A percentile compares a stretch with the other conserved stretches of the same genome.
Conservation (phyloP, 176 grass and related monocot genomes). For the Lolium multiflorum region DNA sequence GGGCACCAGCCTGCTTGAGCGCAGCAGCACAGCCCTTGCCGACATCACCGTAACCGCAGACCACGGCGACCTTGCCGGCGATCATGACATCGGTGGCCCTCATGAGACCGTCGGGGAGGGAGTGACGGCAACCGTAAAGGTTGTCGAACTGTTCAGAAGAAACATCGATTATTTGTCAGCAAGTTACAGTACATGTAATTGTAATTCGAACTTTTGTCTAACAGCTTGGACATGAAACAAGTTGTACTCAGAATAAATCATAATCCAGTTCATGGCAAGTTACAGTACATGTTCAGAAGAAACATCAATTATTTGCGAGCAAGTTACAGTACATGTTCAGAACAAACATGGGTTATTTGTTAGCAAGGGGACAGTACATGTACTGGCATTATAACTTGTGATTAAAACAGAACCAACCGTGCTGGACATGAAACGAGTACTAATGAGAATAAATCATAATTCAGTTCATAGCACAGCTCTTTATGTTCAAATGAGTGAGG, state of each 20-base stretch:
- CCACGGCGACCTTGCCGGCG: constrained; percentile 88
- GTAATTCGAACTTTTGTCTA: neutral
- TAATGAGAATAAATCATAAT: neutral
- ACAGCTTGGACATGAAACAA: no score
- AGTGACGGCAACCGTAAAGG: constrained; percentile 95
- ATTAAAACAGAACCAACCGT: no score
- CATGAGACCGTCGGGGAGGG: constrained; percentile 98
- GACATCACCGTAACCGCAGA: constrained; percentile 93
- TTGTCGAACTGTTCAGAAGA: constrained; percentile 77
- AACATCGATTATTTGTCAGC: neutral
- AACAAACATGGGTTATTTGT: no score
- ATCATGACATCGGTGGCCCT: constrained; percentile 99
- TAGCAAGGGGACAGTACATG: no score
- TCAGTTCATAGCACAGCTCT: neutral
- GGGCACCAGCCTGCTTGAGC: constrained; percentile 93
- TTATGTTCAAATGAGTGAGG: neutral
- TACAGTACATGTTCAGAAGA: no score
- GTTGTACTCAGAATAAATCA: no score
- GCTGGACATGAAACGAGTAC: no score
- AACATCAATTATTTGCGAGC: no score
- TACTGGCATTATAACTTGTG: no score
- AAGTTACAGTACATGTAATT: neutral
- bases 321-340: no score
- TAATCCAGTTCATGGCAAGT: no score
- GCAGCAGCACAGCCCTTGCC: constrained; percentile 97